Percentiles rank a stretch among this genome's conserved stretches.
These are phyloP conservation scores for Blastobotrys buckinghamii DNA, from an alignment of 1,139 yeast genomes.

Conservation along the genomic window DNA sequence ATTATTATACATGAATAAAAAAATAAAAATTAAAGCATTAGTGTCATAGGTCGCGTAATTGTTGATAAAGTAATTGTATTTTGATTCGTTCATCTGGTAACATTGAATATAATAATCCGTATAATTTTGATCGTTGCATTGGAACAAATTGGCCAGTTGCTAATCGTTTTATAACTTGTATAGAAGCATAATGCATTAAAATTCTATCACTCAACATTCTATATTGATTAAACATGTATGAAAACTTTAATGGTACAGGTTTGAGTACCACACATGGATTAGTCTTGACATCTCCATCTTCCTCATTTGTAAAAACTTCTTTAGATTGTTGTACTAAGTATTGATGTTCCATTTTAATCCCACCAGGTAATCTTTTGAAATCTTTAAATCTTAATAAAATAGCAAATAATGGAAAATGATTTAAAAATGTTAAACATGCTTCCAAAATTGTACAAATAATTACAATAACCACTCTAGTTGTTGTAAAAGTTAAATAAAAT, in stretches of 20 bases:
- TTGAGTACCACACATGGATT: constrained; percentile 29
- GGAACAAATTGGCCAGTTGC: constrained; percentile 43
- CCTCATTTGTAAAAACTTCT: not conserved
- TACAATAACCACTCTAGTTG: constrained; percentile 49
- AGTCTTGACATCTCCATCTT: not conserved
- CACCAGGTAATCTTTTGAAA: constrained; percentile 85
- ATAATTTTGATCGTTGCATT: constrained; percentile 42
- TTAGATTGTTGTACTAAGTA: not conserved
- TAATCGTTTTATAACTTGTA: constrained; percentile 36
- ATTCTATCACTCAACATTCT: constrained; percentile 38
- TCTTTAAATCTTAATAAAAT: constrained; percentile 73
- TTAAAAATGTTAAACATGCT: constrained; percentile 55
- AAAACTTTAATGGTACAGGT: constrained; percentile 42
- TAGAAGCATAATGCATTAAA: constrained; percentile 40
- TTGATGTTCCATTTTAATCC: constrained; percentile 44
- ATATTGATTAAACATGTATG: constrained; percentile 46
- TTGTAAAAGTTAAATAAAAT: constrained; percentile 71
- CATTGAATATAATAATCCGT: constrained; percentile 44
- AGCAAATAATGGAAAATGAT: constrained; percentile 84
- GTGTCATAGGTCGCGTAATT: constrained; percentile 12
- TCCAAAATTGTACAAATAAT: constrained; percentile 51
- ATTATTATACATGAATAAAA: not conserved
- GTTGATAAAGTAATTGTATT: constrained; percentile 18
- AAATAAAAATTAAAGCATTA: not conserved
- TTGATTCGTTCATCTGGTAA: constrained; percentile 39